Percentiles rank a stretch among this genome's conserved stretches.
These are phyloP conservation scores for Peronosclerospora sorghi DNA, from an alignment of 352 stramenopile genomes.

Conservation along the genomic window DNA sequence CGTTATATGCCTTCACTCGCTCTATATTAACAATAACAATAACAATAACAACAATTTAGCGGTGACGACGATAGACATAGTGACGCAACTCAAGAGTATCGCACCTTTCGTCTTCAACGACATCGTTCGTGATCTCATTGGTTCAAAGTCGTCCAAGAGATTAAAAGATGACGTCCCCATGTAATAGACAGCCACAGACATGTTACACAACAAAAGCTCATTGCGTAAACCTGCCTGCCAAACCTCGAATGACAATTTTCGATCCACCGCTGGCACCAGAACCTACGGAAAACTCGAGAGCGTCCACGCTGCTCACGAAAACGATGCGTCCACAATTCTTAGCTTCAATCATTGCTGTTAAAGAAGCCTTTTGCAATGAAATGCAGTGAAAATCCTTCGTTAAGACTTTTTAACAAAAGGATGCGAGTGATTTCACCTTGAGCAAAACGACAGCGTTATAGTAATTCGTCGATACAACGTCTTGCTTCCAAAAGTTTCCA, in stretches of 20 bases:
- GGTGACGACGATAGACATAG: background rate
- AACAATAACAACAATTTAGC: slow-evolving; percentile 1
- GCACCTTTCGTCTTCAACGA: slow-evolving; percentile 6
- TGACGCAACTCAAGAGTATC: background rate
- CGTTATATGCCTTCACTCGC: slow-evolving; percentile 2
- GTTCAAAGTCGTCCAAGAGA: slow-evolving; percentile 7
- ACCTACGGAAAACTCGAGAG: slow-evolving; percentile 59
- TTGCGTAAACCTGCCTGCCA: slow-evolving; percentile 86
- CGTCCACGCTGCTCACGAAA: slow-evolving; percentile 42
- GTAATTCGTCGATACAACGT: slow-evolving; percentile 40
- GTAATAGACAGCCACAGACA: slow-evolving; percentile 82
- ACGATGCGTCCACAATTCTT: slow-evolving; percentile 34
- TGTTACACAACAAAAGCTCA: slow-evolving; percentile 59
- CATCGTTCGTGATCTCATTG: slow-evolving; percentile 3
- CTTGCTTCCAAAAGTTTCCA: slow-evolving; percentile 46
- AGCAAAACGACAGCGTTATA: slow-evolving; percentile 42
- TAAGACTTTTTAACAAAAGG: too few species aligned
- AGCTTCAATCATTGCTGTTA: slow-evolving; percentile 47
- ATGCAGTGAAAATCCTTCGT: background rate
- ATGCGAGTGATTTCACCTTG: slow-evolving; percentile 21
- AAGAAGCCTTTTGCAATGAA: slow-evolving; percentile 17
- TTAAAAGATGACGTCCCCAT: slow-evolving; percentile 50
- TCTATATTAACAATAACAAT: slow-evolving; percentile 1
- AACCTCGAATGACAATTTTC: slow-evolving; percentile 86
- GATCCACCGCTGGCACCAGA: slow-evolving; percentile 83